Evolutionary conservation across 805 yeast genomes (phyloP).

Genomic region (Vanderwaltozyma verrucispora): DNA sequence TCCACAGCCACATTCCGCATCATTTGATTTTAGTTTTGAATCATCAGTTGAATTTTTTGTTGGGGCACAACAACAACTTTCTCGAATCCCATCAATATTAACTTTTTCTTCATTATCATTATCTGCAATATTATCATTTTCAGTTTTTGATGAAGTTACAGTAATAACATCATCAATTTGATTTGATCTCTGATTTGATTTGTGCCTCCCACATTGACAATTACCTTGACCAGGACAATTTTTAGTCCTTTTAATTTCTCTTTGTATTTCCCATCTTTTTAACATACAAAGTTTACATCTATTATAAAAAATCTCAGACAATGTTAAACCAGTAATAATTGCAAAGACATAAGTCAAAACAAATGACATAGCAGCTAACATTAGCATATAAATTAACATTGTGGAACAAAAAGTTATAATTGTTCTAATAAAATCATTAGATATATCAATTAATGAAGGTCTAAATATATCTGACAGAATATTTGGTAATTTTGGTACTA

Average conservation of each 20-base stretch:
- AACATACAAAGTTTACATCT: conserved; percentile 31
- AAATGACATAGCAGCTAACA: conserved; percentile 73
- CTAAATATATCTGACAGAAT: conserved; percentile 20
- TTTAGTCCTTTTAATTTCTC: conserved; percentile 18
- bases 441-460: conserved; percentile 21
- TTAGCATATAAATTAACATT: conserved; percentile 57
- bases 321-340: conserved; percentile 54
- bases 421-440: conserved; percentile 44
- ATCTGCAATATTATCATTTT: neutral
- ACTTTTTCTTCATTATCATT: neutral
- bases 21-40: neutral
- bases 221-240: conserved; percentile 22
- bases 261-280: conserved; percentile 26
- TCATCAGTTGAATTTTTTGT: conserved; percentile 1
- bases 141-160: neutral
- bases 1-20: conserved; percentile 1
- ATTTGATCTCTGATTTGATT: neutral
- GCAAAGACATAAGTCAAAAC: conserved; percentile 63
- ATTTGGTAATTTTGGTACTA: conserved; percentile 24
- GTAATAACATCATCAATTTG: neutral
- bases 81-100: neutral
- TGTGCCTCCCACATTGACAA: conserved; percentile 25
- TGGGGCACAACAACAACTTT: conserved; percentile 4
- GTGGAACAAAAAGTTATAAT: conserved; percentile 49
- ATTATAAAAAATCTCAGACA: conserved; percentile 62